These are phyloP conservation scores for Thymus mandschuricus DNA, from an alignment of 257 asterid species.

Conservation along the genomic window DNA sequence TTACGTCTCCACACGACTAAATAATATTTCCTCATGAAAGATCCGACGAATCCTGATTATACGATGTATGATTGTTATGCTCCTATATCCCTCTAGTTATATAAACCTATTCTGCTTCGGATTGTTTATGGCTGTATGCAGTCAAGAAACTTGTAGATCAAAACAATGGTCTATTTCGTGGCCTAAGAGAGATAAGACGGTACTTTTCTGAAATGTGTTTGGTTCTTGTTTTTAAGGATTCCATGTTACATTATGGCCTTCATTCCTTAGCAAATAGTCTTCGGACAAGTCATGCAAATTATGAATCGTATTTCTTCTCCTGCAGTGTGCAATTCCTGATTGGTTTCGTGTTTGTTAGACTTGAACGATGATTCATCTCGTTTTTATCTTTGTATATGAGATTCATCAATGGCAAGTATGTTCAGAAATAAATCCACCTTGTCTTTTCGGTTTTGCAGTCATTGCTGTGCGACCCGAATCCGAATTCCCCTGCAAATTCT, in stretches of 20 bases:
- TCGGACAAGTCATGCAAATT: background rate
- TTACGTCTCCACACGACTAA: too few species aligned
- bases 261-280: too few species aligned
- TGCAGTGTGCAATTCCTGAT: background rate
- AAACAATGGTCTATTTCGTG: background rate
- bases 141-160: background rate
- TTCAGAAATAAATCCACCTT: background rate
- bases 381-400: background rate
- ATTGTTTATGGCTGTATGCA: background rate
- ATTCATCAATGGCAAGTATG: background rate
- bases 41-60: too few species aligned
- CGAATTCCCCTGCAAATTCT: constrained; percentile 86
- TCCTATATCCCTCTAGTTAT: too few species aligned
- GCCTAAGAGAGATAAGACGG: background rate
- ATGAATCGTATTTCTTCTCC: background rate
- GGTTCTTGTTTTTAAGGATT: background rate
- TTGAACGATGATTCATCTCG: background rate
- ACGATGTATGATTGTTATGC: too few species aligned
- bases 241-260: background rate
- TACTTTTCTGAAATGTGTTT: background rate
- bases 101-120: background rate
- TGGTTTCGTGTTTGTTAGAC: background rate
- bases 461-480: constrained; percentile 84
- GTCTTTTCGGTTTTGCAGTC: constrained; percentile 50
- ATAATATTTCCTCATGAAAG: too few species aligned